Percentiles rank a stretch among this genome's conserved stretches.
These are phyloP conservation scores for Micromonas pusilla DNA, from an alignment of 139 green algal genomes.

Conservation along the genomic window DNA sequence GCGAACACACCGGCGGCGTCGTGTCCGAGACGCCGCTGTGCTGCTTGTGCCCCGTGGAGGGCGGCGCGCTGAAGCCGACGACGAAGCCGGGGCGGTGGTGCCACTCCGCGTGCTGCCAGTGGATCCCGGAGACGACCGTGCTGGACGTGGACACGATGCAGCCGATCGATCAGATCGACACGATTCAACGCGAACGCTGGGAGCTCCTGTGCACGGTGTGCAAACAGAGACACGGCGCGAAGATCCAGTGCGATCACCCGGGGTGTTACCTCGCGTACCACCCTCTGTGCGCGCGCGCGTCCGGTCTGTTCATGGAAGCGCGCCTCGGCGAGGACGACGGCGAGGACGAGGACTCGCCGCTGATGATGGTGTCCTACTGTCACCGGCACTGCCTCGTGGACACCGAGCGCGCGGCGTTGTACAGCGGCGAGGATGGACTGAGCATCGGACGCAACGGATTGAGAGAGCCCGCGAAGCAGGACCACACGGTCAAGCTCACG, in stretches of 20 bases:
- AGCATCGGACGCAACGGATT: neutral
- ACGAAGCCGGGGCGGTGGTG: conserved; percentile 64
- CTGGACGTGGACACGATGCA: conserved; percentile 41
- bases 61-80: conserved; percentile 83
- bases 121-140: conserved; percentile 38
- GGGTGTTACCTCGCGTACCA: conserved; percentile 83
- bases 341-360: conserved; percentile 45
- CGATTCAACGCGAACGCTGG: conserved; percentile 81
- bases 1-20: conserved; percentile 21
- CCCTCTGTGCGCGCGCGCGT: conserved; percentile 73
- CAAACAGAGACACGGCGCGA: conserved; percentile 78
- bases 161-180: conserved; percentile 65
- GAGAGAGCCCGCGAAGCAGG: neutral
- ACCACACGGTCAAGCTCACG: conserved; percentile 6
- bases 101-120: conserved; percentile 77
- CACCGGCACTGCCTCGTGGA: conserved; percentile 10
- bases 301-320: conserved; percentile 79
- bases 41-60: conserved; percentile 78
- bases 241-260: conserved; percentile 73
- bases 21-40: conserved; percentile 58
- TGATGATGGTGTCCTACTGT: conserved; percentile 11
- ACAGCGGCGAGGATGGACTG: neutral
- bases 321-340: conserved; percentile 29
- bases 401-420: neutral
- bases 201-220: conserved; percentile 79